Evolutionary conservation across 129 eudicot species (phyloP).

Genomic region (Flaveria brownii): DNA sequence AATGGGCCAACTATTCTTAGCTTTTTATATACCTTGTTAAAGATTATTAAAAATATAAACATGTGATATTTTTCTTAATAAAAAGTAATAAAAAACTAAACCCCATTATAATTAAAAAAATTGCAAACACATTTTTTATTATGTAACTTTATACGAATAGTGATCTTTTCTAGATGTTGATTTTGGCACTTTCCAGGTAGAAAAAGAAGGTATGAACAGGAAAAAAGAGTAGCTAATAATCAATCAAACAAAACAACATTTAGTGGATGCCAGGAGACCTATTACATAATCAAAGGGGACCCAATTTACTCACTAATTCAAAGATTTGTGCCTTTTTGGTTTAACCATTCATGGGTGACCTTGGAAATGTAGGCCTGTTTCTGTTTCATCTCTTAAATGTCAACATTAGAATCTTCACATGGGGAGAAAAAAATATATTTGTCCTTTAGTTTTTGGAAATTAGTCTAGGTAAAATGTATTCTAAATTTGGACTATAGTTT

Average conservation of each 20-base stretch:
- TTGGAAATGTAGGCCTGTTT: constrained; percentile 31
- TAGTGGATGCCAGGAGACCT: constrained; percentile 42
- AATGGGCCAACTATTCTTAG: too few relatives aligned
- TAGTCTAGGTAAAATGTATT: background rate
- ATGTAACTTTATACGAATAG: constrained; percentile 7
- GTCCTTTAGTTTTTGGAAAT: constrained; percentile 25
- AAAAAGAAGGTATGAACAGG: constrained; percentile 39
- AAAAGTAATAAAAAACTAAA: too few relatives aligned
- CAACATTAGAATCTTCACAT: constrained; percentile 28
- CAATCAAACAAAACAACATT: constrained; percentile 31
- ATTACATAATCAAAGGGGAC: constrained; percentile 34
- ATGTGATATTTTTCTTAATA: too few relatives aligned
- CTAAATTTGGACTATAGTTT: background rate
- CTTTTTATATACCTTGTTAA: too few relatives aligned
- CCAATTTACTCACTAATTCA: constrained; percentile 32
- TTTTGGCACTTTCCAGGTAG: constrained; percentile 29
- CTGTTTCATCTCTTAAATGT: constrained; percentile 18
- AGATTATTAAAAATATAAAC: too few relatives aligned
- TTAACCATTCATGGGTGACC: constrained; percentile 25
- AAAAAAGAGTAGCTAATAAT: constrained; percentile 19
- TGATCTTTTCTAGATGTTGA: constrained; percentile 31
- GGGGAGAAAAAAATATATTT: background rate
- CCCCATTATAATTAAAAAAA: background rate
- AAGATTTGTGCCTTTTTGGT: constrained; percentile 29
- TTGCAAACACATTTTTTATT: background rate